Percentiles rank a stretch among this genome's conserved stretches.
Conservation (phyloP, 78 protist species). For the Dictyostelium firmibasis region DNA sequence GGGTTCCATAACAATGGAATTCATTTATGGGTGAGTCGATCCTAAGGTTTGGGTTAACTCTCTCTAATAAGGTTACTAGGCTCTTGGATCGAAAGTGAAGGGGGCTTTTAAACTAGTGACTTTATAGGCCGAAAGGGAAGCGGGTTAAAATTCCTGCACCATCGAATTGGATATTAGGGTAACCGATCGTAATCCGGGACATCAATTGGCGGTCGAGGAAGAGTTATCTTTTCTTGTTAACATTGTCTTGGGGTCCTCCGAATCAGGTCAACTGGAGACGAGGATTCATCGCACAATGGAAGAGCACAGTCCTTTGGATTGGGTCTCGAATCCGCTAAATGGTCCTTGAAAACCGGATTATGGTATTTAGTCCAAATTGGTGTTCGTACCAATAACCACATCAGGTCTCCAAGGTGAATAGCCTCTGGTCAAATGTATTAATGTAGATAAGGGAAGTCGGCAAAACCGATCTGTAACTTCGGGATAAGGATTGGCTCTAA, state of each 20-base stretch:
- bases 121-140: slow-evolving; percentile 88
- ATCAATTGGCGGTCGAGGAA: slow-evolving; percentile 74
- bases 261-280: slow-evolving; percentile 30
- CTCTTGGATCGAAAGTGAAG: neutral
- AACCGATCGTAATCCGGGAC: slow-evolving; percentile 64
- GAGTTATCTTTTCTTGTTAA: slow-evolving; percentile 91
- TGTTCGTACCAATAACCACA: slow-evolving; percentile 91
- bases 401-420: slow-evolving; percentile 96
- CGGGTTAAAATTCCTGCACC: slow-evolving; percentile 92
- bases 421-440: slow-evolving; percentile 93
- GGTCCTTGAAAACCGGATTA: slow-evolving; percentile 87
- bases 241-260: slow-evolving; percentile 11
- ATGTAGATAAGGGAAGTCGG: slow-evolving; percentile 97
- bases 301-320: slow-evolving; percentile 18
- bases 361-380: slow-evolving; percentile 9
- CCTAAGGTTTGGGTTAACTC: slow-evolving; percentile 82
- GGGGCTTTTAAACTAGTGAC: neutral
- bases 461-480: slow-evolving; percentile 95
- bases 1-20: slow-evolving; percentile 91
- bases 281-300: slow-evolving; percentile 15
- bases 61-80: slow-evolving; percentile 20
- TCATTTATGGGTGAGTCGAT: slow-evolving; percentile 91
- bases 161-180: slow-evolving; percentile 22
- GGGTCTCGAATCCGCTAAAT: slow-evolving; percentile 25
- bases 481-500: slow-evolving; percentile 96